Conservation (phyloP, 2,329 filamentous ascomycete genomes). For the Hymenotorrendiella dingleyae region DNA sequence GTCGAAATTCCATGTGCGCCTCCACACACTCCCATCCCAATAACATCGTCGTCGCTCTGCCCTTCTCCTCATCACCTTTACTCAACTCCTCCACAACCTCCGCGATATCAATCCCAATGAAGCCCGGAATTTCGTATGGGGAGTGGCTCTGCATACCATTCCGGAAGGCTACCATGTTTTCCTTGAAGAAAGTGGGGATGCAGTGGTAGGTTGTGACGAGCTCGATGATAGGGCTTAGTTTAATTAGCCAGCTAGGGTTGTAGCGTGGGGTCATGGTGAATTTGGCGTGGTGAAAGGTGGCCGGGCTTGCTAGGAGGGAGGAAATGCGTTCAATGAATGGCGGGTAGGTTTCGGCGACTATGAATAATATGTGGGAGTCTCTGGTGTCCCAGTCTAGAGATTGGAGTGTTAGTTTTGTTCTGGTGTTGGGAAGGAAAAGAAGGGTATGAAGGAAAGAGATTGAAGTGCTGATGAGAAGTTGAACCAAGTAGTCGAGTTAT, state of each 20-base stretch:
- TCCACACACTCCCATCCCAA: too few species aligned
- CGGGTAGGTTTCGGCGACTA: slow-evolving; percentile 30
- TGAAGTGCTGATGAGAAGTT: too few species aligned
- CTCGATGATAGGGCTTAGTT: not conserved
- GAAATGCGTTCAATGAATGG: slow-evolving; percentile 29
- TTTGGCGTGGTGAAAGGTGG: too few species aligned
- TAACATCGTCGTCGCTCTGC: too few species aligned
- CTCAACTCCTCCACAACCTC: not conserved
- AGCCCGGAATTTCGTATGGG: not conserved
- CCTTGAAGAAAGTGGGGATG: not conserved
- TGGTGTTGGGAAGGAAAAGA: too few species aligned
- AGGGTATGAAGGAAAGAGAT: too few species aligned
- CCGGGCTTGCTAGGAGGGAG: slow-evolving; percentile 6
- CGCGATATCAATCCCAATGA: not conserved
- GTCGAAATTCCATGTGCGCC: too few species aligned
- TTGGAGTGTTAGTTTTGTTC: too few species aligned
- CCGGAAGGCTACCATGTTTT: not conserved
- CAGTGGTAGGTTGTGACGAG: not conserved
- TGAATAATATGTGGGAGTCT: slow-evolving; percentile 36
- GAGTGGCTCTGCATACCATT: not conserved
- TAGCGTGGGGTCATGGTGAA: slow-evolving; percentile 13
- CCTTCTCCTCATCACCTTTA: too few species aligned
- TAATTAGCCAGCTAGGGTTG: not conserved
- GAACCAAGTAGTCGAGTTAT: too few species aligned
- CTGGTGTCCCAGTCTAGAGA: slow-evolving; percentile 39